These are phyloP conservation scores for Piromyces finnis DNA, from an alignment of 192 early-diverging fungal species.

Conservation along the genomic window DNA sequence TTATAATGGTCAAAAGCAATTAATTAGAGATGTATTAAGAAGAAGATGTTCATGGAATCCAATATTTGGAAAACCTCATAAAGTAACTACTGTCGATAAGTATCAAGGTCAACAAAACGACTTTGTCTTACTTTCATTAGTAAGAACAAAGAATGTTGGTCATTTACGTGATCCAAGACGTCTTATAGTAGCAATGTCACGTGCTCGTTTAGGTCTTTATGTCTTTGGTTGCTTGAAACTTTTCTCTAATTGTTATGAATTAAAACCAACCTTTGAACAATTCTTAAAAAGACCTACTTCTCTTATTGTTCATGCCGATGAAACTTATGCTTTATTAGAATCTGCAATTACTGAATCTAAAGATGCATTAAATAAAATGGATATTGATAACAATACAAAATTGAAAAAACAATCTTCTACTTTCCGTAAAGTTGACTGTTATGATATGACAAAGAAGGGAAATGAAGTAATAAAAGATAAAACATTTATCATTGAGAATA, in stretches of 20 bases:
- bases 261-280: constrained; percentile 43
- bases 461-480: constrained; percentile 17
- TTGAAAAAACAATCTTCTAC: constrained; percentile 1
- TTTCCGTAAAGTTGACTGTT: not conserved
- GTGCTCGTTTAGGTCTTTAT: constrained; percentile 85
- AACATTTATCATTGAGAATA: constrained; percentile 16
- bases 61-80: constrained; percentile 57
- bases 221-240: constrained; percentile 61
- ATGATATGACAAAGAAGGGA: constrained; percentile 4
- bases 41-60: constrained; percentile 73
- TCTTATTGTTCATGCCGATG: constrained; percentile 31
- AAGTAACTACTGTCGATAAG: constrained; percentile 85
- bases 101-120: constrained; percentile 94
- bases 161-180: constrained; percentile 86
- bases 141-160: constrained; percentile 74
- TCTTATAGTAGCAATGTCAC: constrained; percentile 81
- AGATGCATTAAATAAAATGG: not conserved
- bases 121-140: constrained; percentile 72
- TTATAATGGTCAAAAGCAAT: constrained; percentile 89
- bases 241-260: constrained; percentile 67
- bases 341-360: not conserved
- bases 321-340: constrained; percentile 7
- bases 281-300: constrained; percentile 46
- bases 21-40: constrained; percentile 78
- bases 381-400: constrained; percentile 10